Evolutionary conservation across 2,329 filamentous ascomycete genomes (phyloP).

Genomic region (Sporothrix brasiliensis): DNA sequence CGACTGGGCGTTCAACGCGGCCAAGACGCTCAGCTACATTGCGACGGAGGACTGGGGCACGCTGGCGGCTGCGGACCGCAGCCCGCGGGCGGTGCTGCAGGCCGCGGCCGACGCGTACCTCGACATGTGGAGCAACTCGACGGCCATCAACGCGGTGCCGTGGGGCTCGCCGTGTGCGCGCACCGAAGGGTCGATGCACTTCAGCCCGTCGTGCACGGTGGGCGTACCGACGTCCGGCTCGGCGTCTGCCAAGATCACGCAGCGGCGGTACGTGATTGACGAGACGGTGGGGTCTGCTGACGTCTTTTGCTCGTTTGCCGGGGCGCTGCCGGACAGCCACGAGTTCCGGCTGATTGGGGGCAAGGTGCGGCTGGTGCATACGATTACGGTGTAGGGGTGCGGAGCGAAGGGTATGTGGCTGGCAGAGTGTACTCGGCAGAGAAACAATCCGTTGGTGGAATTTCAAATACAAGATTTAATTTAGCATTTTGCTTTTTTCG

Average conservation of each 20-base stretch:
- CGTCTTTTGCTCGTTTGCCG: slow-evolving; percentile 41
- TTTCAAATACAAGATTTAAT: too few relatives aligned
- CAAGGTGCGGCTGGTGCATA: slow-evolving; percentile 44
- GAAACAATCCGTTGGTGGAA: too few relatives aligned
- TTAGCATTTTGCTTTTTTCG: background rate
- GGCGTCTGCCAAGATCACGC: slow-evolving; percentile 32
- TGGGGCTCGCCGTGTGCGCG: slow-evolving; percentile 45
- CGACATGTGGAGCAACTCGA: slow-evolving; percentile 43
- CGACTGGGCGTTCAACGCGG: slow-evolving; percentile 44
- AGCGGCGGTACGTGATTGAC: slow-evolving; percentile 43
- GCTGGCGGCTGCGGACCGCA: slow-evolving; percentile 37
- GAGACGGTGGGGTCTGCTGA: slow-evolving; percentile 41
- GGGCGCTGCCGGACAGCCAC: slow-evolving; percentile 42
- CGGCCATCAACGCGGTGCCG: slow-evolving; percentile 41
- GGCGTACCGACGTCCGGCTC: slow-evolving; percentile 37
- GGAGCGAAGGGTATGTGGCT: background rate
- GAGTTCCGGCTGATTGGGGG: slow-evolving; percentile 44
- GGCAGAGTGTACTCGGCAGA: background rate
- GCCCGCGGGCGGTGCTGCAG: slow-evolving; percentile 39
- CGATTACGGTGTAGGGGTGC: slow-evolving; percentile 39
- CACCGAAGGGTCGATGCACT: slow-evolving; percentile 38
- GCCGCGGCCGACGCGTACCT: slow-evolving; percentile 43
- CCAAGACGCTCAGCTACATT: slow-evolving; percentile 40
- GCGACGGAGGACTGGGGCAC: slow-evolving; percentile 41
- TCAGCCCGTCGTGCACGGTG: slow-evolving; percentile 35